Conservation (phyloP, 2,329 filamentous ascomycete species). For the Paracorniculantispora psalliotae region DNA sequence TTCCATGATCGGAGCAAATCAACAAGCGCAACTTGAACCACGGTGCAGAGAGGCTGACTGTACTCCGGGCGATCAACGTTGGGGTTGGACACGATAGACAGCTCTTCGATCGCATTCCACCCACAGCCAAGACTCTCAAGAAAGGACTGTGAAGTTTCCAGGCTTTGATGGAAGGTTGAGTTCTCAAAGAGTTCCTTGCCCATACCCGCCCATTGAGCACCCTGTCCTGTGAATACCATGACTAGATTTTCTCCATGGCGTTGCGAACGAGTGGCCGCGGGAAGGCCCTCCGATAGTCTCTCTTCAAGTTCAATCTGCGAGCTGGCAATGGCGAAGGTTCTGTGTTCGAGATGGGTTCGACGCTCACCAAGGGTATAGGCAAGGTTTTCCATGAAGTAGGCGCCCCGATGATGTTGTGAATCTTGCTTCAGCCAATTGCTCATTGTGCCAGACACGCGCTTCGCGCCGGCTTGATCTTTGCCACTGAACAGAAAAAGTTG, state of each 20-base stretch:
- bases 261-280: neutral
- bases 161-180: slow-evolving; percentile 14
- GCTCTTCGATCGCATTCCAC: slow-evolving; percentile 8
- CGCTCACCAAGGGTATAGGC: neutral
- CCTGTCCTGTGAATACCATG: slow-evolving; percentile 30
- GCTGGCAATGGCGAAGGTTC: neutral
- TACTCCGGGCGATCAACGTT: neutral
- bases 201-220: slow-evolving; percentile 30
- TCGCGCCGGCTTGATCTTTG: neutral
- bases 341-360: neutral
- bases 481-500: neutral
- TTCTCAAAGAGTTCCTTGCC: slow-evolving; percentile 23
- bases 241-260: slow-evolving; percentile 9
- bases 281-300: neutral
- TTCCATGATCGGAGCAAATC: slow-evolving; percentile 26
- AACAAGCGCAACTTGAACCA: slow-evolving; percentile 34
- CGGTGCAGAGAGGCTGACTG: slow-evolving; percentile 34
- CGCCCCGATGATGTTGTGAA: neutral
- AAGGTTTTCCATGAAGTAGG: neutral
- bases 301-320: neutral
- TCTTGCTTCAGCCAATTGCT: neutral
- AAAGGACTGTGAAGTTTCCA: slow-evolving; percentile 3
- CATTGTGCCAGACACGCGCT: neutral
- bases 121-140: neutral
- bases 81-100: neutral